phyloP scores from a whole-genome alignment of 495 filamentous ascomycete species.

The Penicillium robsamsonii region DNA sequence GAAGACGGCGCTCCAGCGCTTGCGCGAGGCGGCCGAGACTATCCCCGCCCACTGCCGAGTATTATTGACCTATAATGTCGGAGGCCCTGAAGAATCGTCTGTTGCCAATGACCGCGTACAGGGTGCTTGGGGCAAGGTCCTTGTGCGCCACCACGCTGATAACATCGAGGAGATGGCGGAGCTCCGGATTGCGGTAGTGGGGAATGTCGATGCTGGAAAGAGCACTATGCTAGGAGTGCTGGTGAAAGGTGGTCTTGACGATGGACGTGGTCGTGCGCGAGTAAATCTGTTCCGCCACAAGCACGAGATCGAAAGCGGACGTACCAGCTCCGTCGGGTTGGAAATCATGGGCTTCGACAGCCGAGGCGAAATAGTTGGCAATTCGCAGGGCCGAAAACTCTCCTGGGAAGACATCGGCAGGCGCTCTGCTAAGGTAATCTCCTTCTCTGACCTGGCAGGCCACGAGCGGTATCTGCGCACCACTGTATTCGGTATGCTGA shows the following conservation, averaged over 20 bases:
- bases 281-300: constrained; percentile 98
- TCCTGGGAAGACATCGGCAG: constrained; percentile 98
- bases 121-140: constrained; percentile 73
- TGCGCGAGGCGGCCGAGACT: constrained; percentile 63
- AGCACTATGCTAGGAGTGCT: constrained; percentile 95
- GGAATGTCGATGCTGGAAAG: constrained; percentile 97
- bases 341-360: constrained; percentile 99
- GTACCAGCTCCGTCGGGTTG: constrained; percentile 95
- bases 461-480: constrained; percentile 95
- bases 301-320: constrained; percentile 92
- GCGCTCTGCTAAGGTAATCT: constrained; percentile 91
- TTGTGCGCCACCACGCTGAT: constrained; percentile 72
- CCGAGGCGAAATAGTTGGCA: constrained; percentile 77
- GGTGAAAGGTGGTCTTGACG: constrained; percentile 92
- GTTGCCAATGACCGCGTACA: constrained; percentile 61
- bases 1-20: constrained; percentile 65
- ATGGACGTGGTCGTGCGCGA: constrained; percentile 89
- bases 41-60: constrained; percentile 72
- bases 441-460: constrained; percentile 92
- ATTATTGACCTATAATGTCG: constrained; percentile 84
- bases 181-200: constrained; percentile 94
- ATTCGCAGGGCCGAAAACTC: constrained; percentile 79
- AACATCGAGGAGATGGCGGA: constrained; percentile 87
- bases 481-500: constrained; percentile 92
- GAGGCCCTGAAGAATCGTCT: constrained; percentile 70